These are phyloP conservation scores for Acanthamoeba healyi DNA, from an alignment of 208 protist genomes.

Conservation along the genomic window DNA sequence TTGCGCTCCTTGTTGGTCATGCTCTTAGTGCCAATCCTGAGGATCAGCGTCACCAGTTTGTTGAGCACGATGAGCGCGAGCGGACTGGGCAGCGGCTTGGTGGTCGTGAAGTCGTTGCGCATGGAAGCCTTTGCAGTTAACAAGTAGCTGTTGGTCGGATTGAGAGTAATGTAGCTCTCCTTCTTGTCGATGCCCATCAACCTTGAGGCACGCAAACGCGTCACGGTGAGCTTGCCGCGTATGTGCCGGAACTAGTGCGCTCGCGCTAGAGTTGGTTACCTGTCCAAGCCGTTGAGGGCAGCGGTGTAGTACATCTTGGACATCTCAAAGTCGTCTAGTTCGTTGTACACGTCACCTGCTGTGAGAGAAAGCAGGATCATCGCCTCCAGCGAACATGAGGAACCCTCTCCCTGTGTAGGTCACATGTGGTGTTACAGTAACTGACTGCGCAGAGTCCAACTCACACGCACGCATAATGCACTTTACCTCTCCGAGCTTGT, in stretches of 20 bases:
- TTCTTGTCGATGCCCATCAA: constrained; percentile 18
- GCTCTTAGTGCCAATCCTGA: background rate
- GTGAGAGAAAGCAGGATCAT: constrained; percentile 2
- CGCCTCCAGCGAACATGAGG: background rate
- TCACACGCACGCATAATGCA: no score
- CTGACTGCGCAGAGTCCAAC: no score
- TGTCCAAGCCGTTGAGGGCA: background rate
- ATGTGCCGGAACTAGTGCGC: no score
- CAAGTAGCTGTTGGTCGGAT: background rate
- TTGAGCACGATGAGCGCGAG: constrained; percentile 19
- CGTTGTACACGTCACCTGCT: background rate
- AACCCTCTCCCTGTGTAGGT: background rate
- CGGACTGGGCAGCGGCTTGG: background rate
- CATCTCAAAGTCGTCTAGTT: background rate
- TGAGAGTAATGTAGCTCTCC: background rate
- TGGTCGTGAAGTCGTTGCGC: background rate
- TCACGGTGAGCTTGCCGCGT: no score
- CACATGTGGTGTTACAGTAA: background rate
- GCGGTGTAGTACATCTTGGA: constrained; percentile 35
- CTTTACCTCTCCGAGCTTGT: background rate
- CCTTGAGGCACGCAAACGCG: no score
- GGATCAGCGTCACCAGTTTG: background rate
- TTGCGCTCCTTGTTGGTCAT: background rate
- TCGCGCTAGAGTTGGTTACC: background rate
- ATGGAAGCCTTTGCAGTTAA: background rate